phyloP scores from a whole-genome alignment of 2,329 filamentous ascomycete species.

The Colletotrichum sp. region DNA sequence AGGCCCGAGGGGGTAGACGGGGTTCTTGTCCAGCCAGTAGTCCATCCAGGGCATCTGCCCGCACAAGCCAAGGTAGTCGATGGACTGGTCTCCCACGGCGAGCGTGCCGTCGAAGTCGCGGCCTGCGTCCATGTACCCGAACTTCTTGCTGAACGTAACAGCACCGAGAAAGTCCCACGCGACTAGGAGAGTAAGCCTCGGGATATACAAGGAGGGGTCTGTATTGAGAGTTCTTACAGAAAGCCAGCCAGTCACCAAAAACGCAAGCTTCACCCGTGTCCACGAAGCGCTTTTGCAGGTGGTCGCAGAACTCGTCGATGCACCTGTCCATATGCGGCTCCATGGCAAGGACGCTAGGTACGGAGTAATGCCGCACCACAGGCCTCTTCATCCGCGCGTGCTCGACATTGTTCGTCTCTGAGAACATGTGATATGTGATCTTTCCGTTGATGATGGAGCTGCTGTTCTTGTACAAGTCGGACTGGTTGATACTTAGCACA shows the following conservation, averaged over 20 bases:
- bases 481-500: conserved; percentile 25
- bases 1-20: conserved; percentile 27
- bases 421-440: conserved; percentile 43
- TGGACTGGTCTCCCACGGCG: conserved; percentile 26
- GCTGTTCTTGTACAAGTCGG: conserved; percentile 40
- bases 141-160: conserved; percentile 42
- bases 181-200: conserved; percentile 8
- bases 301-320: conserved; percentile 31
- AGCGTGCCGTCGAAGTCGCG: conserved; percentile 43
- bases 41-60: conserved; percentile 31
- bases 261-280: conserved; percentile 20
- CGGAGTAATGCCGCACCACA: conserved; percentile 39
- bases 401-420: conserved; percentile 32
- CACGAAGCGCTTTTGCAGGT: conserved; percentile 34
- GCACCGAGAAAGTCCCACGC: conserved; percentile 48
- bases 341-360: conserved; percentile 28
- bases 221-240: conserved; percentile 21
- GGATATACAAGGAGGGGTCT: neutral
- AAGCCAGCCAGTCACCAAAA: conserved; percentile 29
- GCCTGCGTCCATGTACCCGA: conserved; percentile 44
- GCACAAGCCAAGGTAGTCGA: conserved; percentile 37
- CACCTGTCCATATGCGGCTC: conserved; percentile 36
- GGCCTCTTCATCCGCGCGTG: conserved; percentile 42
- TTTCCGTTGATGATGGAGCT: conserved; percentile 37
- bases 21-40: conserved; percentile 33